These are phyloP conservation scores for Amoebophrya sp. DNA, from an alignment of 169 alveolate species.

Conservation along the genomic window DNA sequence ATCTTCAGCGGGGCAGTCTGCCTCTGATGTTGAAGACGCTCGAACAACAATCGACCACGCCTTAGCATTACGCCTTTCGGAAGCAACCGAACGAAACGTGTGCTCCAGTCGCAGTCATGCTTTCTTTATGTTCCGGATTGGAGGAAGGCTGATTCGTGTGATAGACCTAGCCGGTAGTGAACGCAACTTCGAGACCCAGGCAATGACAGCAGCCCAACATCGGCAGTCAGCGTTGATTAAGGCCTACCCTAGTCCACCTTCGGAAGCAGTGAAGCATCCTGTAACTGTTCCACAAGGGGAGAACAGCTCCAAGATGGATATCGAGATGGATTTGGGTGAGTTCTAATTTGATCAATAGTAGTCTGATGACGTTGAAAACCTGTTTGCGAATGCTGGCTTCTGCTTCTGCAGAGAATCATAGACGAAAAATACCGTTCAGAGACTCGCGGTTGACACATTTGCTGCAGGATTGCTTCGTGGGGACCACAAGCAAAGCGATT, in stretches of 20 bases:
- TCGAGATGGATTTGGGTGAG: no score
- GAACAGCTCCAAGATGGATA: no score
- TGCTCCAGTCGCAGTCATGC: not conserved
- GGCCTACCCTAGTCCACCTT: no score
- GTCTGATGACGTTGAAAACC: not conserved
- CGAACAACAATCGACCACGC: not conserved
- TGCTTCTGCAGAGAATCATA: not conserved
- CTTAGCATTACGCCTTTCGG: not conserved
- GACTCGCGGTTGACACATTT: not conserved
- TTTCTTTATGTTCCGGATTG: not conserved
- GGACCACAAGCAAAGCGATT: not conserved
- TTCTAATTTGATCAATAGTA: not conserved
- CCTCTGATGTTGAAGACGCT: not conserved
- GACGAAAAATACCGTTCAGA: not conserved
- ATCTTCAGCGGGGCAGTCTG: not conserved
- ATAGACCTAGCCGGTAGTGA: not conserved
- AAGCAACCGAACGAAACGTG: not conserved
- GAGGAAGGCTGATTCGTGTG: not conserved
- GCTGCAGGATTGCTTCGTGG: slow-evolving; percentile 1
- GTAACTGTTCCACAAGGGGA: no score
- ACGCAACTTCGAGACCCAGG: not conserved
- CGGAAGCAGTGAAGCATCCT: no score
- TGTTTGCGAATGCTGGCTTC: not conserved
- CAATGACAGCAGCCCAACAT: not conserved
- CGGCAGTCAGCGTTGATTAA: not conserved